Percentiles rank a stretch among this genome's conserved stretches.
phyloP scores from a whole-genome alignment of 805 yeast genomes.

The Kazachstania martiniae region DNA sequence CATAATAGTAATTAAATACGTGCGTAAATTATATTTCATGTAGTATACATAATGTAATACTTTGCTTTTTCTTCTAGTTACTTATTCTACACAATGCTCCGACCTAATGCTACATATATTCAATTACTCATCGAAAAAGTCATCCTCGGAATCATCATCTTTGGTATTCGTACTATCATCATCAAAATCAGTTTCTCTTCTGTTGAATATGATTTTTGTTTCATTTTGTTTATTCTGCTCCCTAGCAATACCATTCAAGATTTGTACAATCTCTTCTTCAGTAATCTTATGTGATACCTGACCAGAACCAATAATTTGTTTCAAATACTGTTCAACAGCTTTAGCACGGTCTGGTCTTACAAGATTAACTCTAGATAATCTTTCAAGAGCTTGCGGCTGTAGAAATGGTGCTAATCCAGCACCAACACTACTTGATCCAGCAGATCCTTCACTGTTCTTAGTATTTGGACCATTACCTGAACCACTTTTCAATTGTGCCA shows the following conservation, averaged over 20 bases:
- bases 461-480: slow-evolving; percentile 22
- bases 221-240: slow-evolving; percentile 54
- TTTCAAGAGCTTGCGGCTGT: slow-evolving; percentile 76
- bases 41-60: too few relatives aligned
- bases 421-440: slow-evolving; percentile 8
- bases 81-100: too few relatives aligned
- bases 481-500: slow-evolving; percentile 62
- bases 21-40: too few relatives aligned
- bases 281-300: slow-evolving; percentile 57
- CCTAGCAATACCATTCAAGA: slow-evolving; percentile 71
- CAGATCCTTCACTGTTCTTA: slow-evolving; percentile 8
- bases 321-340: slow-evolving; percentile 73
- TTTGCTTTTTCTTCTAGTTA: too few relatives aligned
- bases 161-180: slow-evolving; percentile 30
- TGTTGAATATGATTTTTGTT: slow-evolving; percentile 54
- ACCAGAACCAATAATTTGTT: slow-evolving; percentile 66
- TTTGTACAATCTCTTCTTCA: slow-evolving; percentile 73
- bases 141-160: slow-evolving; percentile 33
- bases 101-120: too few relatives aligned
- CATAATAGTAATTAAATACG: too few relatives aligned
- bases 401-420: slow-evolving; percentile 39
- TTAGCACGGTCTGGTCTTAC: slow-evolving; percentile 88
- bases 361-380: slow-evolving; percentile 74
- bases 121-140: slow-evolving; percentile 33
- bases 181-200: slow-evolving; percentile 34